Percentiles rank a stretch among this genome's conserved stretches.
These are phyloP conservation scores for Gyromitra esculenta DNA, from an alignment of 2,329 filamentous ascomycete species.

Conservation along the genomic window DNA sequence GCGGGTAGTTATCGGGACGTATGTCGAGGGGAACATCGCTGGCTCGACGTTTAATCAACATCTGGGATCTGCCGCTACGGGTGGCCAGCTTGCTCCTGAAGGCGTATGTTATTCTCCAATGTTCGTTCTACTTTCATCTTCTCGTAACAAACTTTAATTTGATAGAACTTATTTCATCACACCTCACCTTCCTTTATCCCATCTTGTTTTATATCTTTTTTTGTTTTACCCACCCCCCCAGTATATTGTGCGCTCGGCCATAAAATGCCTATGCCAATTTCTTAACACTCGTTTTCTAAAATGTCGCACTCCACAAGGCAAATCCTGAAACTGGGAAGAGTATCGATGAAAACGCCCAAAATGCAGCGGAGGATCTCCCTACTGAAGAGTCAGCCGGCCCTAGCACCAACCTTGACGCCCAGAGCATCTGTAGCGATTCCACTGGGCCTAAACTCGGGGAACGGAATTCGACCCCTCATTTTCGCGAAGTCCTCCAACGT, in stretches of 20 bases:
- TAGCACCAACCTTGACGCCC: not conserved
- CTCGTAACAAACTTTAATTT: too few species aligned
- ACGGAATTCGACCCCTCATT: too few species aligned
- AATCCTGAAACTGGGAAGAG: not conserved
- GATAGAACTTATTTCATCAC: too few species aligned
- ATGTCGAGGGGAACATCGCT: conserved; percentile 1
- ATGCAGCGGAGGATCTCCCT: not conserved
- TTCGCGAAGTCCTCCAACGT: too few species aligned
- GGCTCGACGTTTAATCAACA: not conserved
- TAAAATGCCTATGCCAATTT: not conserved
- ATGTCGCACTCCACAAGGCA: not conserved
- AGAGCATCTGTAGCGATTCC: not conserved
- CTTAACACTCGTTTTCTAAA: not conserved
- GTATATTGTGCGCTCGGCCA: not conserved
- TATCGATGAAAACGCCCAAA: not conserved
- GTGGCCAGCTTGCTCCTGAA: not conserved
- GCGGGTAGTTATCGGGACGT: not conserved
- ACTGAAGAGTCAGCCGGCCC: not conserved
- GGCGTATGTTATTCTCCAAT: not conserved
- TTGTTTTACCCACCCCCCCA: not conserved
- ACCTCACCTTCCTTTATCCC: too few species aligned
- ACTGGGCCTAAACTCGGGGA: too few species aligned
- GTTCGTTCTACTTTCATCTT: too few species aligned
- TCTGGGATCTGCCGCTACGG: not conserved
- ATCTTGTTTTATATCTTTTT: too few species aligned